Percentiles rank a stretch among this genome's conserved stretches.
phyloP scores from a whole-genome alignment of 2,329 filamentous ascomycete genomes.

The Sordariomycetes sp. region DNA sequence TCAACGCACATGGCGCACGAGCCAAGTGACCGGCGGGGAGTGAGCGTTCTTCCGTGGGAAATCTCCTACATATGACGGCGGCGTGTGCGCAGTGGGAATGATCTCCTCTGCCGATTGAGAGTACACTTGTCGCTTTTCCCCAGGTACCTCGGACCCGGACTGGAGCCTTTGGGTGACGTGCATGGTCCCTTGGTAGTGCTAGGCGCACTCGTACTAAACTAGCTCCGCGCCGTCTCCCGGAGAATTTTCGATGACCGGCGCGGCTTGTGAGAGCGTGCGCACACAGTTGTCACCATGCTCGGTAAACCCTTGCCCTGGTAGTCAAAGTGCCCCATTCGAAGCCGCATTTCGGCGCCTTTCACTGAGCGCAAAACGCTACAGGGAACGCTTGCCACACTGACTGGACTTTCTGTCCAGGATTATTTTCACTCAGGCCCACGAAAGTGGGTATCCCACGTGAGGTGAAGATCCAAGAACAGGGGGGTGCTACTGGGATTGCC shows the following conservation, averaged over 20 bases:
- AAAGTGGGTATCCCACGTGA: not conserved
- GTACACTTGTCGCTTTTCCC: not conserved
- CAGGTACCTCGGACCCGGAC: not conserved
- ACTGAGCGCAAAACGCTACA: not conserved
- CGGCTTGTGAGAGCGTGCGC: not conserved
- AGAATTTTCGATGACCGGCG: not conserved
- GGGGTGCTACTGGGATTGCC: not conserved
- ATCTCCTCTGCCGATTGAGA: not conserved
- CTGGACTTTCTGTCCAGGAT: not conserved
- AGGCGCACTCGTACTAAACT: not conserved
- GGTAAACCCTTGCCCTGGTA: not conserved
- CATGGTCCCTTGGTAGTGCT: not conserved
- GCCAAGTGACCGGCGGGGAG: not conserved
- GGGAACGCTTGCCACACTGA: not conserved
- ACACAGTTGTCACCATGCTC: not conserved
- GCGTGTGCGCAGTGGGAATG: no score
- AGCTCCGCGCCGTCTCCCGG: not conserved
- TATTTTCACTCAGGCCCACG: not conserved
- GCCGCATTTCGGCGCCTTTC: not conserved
- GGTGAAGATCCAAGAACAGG: not conserved
- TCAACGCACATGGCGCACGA: conserved; percentile 1
- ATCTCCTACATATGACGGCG: no score
- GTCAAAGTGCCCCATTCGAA: not conserved
- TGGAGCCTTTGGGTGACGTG: not conserved
- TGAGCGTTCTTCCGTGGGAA: not conserved